Evolutionary conservation across 768 basidiomycete species (phyloP).

Genomic region (Amanita brunnescens): DNA sequence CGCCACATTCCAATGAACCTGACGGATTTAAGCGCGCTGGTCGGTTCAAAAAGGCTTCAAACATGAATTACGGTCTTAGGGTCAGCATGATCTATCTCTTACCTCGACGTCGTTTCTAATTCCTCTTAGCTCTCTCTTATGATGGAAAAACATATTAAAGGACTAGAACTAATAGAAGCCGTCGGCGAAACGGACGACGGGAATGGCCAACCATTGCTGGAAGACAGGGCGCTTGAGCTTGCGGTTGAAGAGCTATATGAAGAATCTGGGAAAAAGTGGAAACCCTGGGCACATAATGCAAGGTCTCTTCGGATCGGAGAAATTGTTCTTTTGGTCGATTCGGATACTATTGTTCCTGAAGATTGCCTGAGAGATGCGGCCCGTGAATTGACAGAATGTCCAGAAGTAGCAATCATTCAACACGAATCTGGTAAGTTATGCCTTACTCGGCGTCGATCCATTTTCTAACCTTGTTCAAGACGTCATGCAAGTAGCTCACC

Average conservation of each 20-base stretch:
- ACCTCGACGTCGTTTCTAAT: constrained; percentile 1
- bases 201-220: constrained; percentile 38
- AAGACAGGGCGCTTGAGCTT: constrained; percentile 63
- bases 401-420: constrained; percentile 83
- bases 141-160: constrained; percentile 48
- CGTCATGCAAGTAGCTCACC: constrained; percentile 84
- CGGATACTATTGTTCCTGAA: constrained; percentile 74
- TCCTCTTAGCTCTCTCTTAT: constrained; percentile 51
- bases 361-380: constrained; percentile 90
- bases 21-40: constrained; percentile 77
- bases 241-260: constrained; percentile 68
- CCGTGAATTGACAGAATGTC: constrained; percentile 72
- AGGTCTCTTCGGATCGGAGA: constrained; percentile 71
- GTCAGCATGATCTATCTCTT: constrained; percentile 15
- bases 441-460: constrained; percentile 1
- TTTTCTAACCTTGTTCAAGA: constrained; percentile 28
- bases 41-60: constrained; percentile 86
- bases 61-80: constrained; percentile 75
- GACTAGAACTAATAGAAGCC: constrained; percentile 37
- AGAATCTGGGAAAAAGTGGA: constrained; percentile 49
- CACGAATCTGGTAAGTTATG: constrained; percentile 68
- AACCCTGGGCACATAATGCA: constrained; percentile 72
- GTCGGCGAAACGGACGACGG: constrained; percentile 27
- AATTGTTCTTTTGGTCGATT: constrained; percentile 74
- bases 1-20: constrained; percentile 49